Evolutionary conservation across 2,329 filamentous ascomycete genomes (phyloP), one percentile per base, ranked within the genome.

Genomic region (Aspergillus latus): DNA sequence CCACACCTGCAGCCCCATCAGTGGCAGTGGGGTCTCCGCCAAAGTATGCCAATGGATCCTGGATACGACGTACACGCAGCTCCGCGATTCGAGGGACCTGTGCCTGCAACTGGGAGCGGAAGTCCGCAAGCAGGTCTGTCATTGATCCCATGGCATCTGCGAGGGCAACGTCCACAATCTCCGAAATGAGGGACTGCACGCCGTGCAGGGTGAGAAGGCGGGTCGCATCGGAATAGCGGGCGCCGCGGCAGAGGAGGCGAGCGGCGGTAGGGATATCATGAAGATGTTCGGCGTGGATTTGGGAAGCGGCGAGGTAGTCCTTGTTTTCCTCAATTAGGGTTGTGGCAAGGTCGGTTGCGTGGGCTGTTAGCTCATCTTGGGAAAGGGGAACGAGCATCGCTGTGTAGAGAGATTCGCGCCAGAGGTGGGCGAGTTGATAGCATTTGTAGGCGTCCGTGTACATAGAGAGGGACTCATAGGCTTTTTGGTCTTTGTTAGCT

Each of bases 41-140:
- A 73, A 90, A 95, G 76, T 96, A 97, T 2, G 88, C 88, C 32
- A 97, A 79, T 0, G 94, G 94, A 66, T 99, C 92, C 61, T 90
- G 86, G 39, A 83, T 82, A 52, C 95, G 95, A 68, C 90, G 92
- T 52, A 80, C 78, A 1, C 93, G 86, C 29, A 99, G 82, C 69
- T 97, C 93, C 5, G 82, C 80, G 60, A 99, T 86, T 15, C 94
- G 88, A 0, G 93, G 92, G 0, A 96, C 85, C 69, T 99, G 94
- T 0, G 91, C 89, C 46, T 81, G 80, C 2, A 97, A 81, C 72
- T 99, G 94, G 0, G 81, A 81, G 71, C 90, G 91, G 83, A 93
- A 97, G 72, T 99, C 94, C 1, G 94, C 91, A 9, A 99, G 84
- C 58, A 97, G 86, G 70, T 97, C 94, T 0, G 92, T 96, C 66